Percentiles rank a stretch among this genome's conserved stretches.
Evolutionary conservation across 768 basidiomycete species (phyloP).

Genomic region (Trametes meyenii): DNA sequence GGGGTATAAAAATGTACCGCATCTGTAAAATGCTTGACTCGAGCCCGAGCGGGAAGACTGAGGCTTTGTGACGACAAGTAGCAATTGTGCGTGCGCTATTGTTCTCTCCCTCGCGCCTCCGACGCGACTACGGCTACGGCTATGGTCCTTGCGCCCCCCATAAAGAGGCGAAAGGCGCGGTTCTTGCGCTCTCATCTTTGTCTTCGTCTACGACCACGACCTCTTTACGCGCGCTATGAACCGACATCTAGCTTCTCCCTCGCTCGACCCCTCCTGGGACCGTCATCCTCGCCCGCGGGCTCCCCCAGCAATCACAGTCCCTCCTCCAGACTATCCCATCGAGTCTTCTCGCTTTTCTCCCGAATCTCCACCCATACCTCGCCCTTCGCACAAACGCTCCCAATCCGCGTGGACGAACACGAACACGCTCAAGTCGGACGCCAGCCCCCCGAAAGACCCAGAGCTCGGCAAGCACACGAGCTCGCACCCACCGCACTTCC

Average conservation of each 20-base stretch:
- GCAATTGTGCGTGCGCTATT: conserved; percentile 20
- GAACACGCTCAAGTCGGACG: conserved; percentile 26
- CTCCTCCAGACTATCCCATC: conserved; percentile 28
- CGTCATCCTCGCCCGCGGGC: conserved; percentile 17
- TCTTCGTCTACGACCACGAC: conserved; percentile 8
- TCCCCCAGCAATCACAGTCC: conserved; percentile 20
- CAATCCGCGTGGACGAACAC: conserved; percentile 32
- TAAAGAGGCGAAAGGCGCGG: conserved; percentile 11
- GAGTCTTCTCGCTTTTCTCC: conserved; percentile 48
- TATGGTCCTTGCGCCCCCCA: conserved; percentile 10
- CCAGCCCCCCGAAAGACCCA: conserved; percentile 18
- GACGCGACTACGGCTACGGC: not conserved
- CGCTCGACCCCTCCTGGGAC: conserved; percentile 14
- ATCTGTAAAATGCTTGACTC: not conserved
- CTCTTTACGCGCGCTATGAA: conserved; percentile 12
- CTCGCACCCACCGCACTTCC: conserved; percentile 24
- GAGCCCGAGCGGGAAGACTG: not conserved
- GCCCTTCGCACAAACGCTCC: conserved; percentile 24
- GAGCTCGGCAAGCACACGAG: conserved; percentile 36
- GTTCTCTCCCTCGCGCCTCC: conserved; percentile 15
- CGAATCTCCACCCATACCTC: conserved; percentile 39
- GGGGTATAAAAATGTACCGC: no score
- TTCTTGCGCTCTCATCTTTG: conserved; percentile 11
- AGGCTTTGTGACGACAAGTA: not conserved
- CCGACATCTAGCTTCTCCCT: conserved; percentile 5